Base-by-base conservation (phyloP, 495 filamentous ascomycete species). In the Penicillium manginii region DNA sequence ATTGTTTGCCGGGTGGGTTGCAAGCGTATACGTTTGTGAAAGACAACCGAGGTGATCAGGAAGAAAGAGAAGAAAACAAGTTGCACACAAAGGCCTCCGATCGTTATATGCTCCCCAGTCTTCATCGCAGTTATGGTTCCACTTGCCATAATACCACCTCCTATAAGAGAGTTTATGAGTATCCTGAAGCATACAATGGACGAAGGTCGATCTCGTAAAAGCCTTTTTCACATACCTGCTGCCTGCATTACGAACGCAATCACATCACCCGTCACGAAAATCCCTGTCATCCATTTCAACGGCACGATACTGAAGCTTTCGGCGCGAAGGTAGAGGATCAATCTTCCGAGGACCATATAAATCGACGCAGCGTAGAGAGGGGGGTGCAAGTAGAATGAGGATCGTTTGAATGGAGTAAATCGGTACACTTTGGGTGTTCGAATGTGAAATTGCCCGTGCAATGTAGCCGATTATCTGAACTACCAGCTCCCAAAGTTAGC, bases 301-400 rank as follows among this genome's bases (percentile, higher is more conserved):
- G 54, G 56, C 14, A 63, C 50, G 12, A 62, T 45, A 19, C 62
- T 70, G 15, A 35, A 23, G 5, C 47, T 10, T 35, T 81, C 78
- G 11, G 71, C 79, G 17, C 76, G 61, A 0, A 80, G 69, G 19
- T 67, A 58, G 9, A 64, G 60, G 35, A 84, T 77, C 15, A 84
- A 39, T 10, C 81, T 70, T 0, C 76, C 82, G n/a, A 84, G 79
- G n/a, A 78, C 72, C 81, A 84, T 84, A 70, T 84, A 84, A 29
- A 84, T 80, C 0, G 81, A 83, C 6, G 82, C 82, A 1, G 82
- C 79, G 53, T 77, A 78, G 15, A 83, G 61, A 1, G 77, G 78
- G n/a, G n/a, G 59, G 60, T 2, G 73, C 69, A 43, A 75, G 58
- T 19, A 66, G 62, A 31, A 74, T 65, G 31, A 75, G 63, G 48